Evolutionary conservation across 2,329 filamentous ascomycete species (phyloP), one percentile per base, ranked within the genome.

Genomic region (Exophiala alcalophila): DNA sequence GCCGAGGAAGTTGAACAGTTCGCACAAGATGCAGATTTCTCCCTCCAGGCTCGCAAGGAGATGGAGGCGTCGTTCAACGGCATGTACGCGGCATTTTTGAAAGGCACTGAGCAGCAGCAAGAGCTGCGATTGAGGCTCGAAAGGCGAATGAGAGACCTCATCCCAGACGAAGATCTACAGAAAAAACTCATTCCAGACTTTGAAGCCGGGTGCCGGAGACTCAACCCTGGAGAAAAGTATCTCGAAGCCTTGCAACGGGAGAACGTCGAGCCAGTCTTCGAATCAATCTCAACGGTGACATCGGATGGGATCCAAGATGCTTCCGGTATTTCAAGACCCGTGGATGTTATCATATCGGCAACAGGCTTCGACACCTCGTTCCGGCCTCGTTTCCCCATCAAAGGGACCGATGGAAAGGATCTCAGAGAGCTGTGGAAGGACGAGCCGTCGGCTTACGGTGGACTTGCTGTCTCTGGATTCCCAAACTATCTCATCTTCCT

Each of bases 281-380:
- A 44, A 1, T 25, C 38, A 1, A 57, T 63, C 15, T 34, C 49
- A 6, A 18, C 19, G 15, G 31, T 33, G 5, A 45, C 41, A 11
- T 11, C 4, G 9, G 20, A 5, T 2, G 41, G 41, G 10, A 32
- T 45, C 5, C 10, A 18, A 16, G 21, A 15, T 12, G 20, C 9
- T 7, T 15, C 11, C 11, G 35, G 36, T 9, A 48, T 5, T 37
- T 46, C 15, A 34, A 49, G 59, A 31, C n/a, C 11, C 8, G 21
- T 60, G 15, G 59, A 62, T 15, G 25, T 60, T 3, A 58, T 63
- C 25, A 38, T 67, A 34, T 67, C 62, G 40, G 65, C 66, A 3
- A 69, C 65, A 7, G 66, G 66, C 1, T 69, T 67, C 37, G 61
- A 67, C 34, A 59, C 63, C 23, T 59, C 58, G 11, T 61, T 61